Percentiles rank a stretch among this genome's conserved stretches.
Conservation (phyloP, 176 grass and related monocot species). For the Urochloa ruziziensis region DNA sequence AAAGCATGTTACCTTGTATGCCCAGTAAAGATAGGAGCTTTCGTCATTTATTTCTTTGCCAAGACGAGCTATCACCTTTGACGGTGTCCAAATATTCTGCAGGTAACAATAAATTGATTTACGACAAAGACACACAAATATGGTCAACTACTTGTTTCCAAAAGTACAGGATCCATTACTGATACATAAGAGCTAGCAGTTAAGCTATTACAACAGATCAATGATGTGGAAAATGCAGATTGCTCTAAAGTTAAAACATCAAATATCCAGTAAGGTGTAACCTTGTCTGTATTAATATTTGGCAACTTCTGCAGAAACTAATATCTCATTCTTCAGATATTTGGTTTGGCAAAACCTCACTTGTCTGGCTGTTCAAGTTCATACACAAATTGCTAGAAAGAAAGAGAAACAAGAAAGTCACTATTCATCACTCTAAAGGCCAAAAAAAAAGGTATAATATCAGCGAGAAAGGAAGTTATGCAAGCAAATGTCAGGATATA, state of each 20-base stretch:
- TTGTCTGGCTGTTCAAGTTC: neutral
- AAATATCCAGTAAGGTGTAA: slow-evolving; percentile 7
- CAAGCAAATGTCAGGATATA: neutral
- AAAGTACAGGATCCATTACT: neutral
- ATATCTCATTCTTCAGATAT: neutral
- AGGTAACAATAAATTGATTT: slow-evolving; percentile 9
- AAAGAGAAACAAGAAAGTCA: neutral
- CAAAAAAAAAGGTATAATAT: neutral
- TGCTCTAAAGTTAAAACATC: slow-evolving; percentile 8
- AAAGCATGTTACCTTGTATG: slow-evolving; percentile 68
- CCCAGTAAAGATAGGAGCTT: slow-evolving; percentile 88
- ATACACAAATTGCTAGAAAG: neutral
- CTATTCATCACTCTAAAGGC: neutral
- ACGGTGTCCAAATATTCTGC: slow-evolving; percentile 92
- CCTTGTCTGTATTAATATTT: neutral
- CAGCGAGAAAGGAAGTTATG: neutral
- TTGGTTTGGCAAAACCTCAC: neutral
- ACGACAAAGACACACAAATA: neutral
- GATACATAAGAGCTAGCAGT: neutral
- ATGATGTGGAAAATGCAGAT: neutral
- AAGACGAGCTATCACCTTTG: slow-evolving; percentile 84
- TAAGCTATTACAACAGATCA: neutral
- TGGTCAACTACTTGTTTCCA: neutral
- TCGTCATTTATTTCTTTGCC: slow-evolving; percentile 95
- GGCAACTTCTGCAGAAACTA: neutral